Conservation (phyloP, 2,329 filamentous ascomycete species). For the Lojkania enalia region DNA sequence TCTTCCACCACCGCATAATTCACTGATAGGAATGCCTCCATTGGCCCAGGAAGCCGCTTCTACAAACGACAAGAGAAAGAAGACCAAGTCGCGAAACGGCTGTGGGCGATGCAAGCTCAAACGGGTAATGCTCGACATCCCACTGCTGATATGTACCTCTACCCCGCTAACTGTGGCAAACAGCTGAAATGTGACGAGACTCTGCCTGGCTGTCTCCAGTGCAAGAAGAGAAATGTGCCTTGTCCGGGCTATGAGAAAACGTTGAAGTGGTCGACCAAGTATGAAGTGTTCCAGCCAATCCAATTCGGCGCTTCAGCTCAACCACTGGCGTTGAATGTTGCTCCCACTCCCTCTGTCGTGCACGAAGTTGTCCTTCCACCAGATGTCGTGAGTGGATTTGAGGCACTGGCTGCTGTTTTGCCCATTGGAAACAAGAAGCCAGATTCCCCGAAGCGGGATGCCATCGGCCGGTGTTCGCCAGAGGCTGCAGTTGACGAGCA, state of each 20-base stretch:
- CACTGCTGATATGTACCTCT: not conserved
- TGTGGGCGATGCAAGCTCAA: slow-evolving; percentile 42
- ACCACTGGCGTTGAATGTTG: slow-evolving; percentile 12
- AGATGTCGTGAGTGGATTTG: slow-evolving; percentile 39
- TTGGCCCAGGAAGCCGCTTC: slow-evolving; percentile 31
- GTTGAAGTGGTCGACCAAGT: slow-evolving; percentile 54
- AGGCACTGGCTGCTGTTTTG: slow-evolving; percentile 43
- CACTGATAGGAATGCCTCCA: slow-evolving; percentile 32
- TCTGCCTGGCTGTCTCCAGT: slow-evolving; percentile 49
- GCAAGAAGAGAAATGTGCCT: slow-evolving; percentile 46
- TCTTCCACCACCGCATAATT: slow-evolving; percentile 21
- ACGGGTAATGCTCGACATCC: slow-evolving; percentile 25
- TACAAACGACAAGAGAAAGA: slow-evolving; percentile 34
- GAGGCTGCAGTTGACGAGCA: slow-evolving; percentile 27
- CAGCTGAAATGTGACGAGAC: slow-evolving; percentile 52
- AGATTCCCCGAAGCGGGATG: slow-evolving; percentile 16
- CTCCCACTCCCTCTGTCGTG: slow-evolving; percentile 10
- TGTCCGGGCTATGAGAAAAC: slow-evolving; percentile 54
- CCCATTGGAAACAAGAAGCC: slow-evolving; percentile 32
- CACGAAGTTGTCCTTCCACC: slow-evolving; percentile 25
- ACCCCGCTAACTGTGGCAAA: slow-evolving; percentile 20
- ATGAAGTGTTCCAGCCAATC: slow-evolving; percentile 49
- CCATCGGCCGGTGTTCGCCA: too few species aligned
- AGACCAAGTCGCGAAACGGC: slow-evolving; percentile 43
- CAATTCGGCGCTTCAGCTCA: slow-evolving; percentile 24